These are phyloP conservation scores for Magnusiomyces fungicola DNA, from an alignment of 1,139 yeast species.

Conservation along the genomic window DNA sequence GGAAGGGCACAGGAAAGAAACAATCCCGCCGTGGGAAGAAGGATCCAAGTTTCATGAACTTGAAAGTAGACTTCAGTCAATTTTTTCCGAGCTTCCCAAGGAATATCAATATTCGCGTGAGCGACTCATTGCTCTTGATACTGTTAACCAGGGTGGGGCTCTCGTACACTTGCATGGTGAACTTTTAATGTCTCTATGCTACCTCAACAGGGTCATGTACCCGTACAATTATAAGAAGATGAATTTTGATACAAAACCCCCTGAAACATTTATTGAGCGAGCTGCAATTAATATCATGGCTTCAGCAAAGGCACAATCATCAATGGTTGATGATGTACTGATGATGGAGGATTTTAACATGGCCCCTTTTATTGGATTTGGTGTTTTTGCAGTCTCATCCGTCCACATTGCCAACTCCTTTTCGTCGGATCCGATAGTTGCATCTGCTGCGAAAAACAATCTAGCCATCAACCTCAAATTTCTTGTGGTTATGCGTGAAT, in stretches of 20 bases:
- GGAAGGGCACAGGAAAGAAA: constrained; percentile 17
- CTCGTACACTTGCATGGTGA: constrained; percentile 25
- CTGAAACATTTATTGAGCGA: constrained; percentile 25
- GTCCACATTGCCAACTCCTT: constrained; percentile 33
- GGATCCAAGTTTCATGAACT: constrained; percentile 18
- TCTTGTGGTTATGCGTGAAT: constrained; percentile 30
- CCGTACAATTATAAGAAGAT: constrained; percentile 18
- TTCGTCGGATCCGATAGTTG: constrained; percentile 26
- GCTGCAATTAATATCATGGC: constrained; percentile 27
- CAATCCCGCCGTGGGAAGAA: constrained; percentile 22
- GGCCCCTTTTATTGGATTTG: constrained; percentile 34
- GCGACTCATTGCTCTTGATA: constrained; percentile 20
- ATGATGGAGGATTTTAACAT: constrained; percentile 30
- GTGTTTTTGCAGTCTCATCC: constrained; percentile 32
- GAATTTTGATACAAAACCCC: constrained; percentile 21
- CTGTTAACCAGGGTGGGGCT: constrained; percentile 22
- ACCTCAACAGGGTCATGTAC: constrained; percentile 24
- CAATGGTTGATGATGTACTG: constrained; percentile 28
- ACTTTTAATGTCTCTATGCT: constrained; percentile 22
- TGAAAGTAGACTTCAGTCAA: constrained; percentile 13
- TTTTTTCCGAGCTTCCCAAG: constrained; percentile 19
- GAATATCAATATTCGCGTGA: constrained; percentile 22
- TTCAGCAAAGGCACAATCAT: constrained; percentile 31
- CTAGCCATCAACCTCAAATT: constrained; percentile 30
- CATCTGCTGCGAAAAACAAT: constrained; percentile 29